Base-by-base conservation (phyloP, 2,329 filamentous ascomycete species). In the Fusarium sulawesiense region DNA sequence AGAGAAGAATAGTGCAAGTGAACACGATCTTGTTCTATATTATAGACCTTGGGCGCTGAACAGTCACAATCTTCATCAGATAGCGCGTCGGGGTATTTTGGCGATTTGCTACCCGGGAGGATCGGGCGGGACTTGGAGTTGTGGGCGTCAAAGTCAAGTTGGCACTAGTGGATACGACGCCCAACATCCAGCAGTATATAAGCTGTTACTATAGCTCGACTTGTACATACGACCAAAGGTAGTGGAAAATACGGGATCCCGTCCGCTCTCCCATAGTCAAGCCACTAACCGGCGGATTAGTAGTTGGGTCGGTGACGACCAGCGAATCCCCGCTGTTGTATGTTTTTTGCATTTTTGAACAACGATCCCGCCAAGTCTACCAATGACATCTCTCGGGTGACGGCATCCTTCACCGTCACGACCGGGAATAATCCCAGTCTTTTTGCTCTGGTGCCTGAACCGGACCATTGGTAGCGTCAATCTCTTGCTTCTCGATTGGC, bases 181-280 rank as follows among this genome's bases (percentile, higher is more conserved):
- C 21, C 1, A 21, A 21, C 5, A 21, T 21, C 21, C 29, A 30
- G 12, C 6, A 1, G 16, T 0, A 11, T 48, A 48, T 48, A 30
- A 2, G 1, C 1, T 9, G 6, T 10, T 7, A 7, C 12, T 6
- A 10, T 3, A 9, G 2, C 1, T 4, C 1, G 0, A 4, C 3
- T 6, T 0, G 16, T 4, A 54, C 51, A 55, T 55, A 55, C 51
- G 51, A 55, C 51, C 51, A 55, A 34, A 55, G 41, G 41, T 55
- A 55, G 41, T 47, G 40, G 51, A 55, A 55, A 55, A 55, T 55
- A 55, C 51, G 51, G 51, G 51, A 55, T 55, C 51, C 51, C 51
- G 51, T 55, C 40, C 40, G 40, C 40, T 55, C 49, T 53, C 49
- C 49, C 49, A 54, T 54, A 54, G 50, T 54, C 37, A 45, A 54